Evolutionary conservation across 768 basidiomycete genomes (phyloP).

Genomic region (Chalciporus sphaerocephalus): DNA sequence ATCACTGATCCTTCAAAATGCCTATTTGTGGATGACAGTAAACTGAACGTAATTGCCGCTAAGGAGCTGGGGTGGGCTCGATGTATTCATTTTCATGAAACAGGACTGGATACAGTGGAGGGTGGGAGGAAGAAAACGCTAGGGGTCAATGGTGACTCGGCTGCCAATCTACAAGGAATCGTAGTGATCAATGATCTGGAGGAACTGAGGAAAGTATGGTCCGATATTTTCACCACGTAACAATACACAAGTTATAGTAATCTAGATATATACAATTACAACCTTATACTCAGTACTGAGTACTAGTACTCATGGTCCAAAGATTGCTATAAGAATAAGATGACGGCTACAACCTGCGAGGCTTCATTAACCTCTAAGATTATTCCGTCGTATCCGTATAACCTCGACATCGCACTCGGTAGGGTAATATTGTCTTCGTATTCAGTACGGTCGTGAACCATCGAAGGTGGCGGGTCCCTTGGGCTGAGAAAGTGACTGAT

Average conservation of each 20-base stretch:
- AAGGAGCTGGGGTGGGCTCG: slow-evolving; percentile 62
- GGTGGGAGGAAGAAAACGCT: slow-evolving; percentile 52
- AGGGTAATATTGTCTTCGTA: slow-evolving; percentile 68
- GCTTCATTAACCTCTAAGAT: slow-evolving; percentile 75
- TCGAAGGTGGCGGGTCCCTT: slow-evolving; percentile 69
- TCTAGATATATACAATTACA: slow-evolving; percentile 4
- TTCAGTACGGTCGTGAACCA: slow-evolving; percentile 76
- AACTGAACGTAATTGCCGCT: slow-evolving; percentile 65
- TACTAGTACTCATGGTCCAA: not conserved
- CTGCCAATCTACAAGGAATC: slow-evolving; percentile 42
- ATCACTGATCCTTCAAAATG: slow-evolving; percentile 65
- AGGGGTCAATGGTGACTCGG: slow-evolving; percentile 34
- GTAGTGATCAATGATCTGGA: slow-evolving; percentile 54
- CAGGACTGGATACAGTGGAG: slow-evolving; percentile 58
- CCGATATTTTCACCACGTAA: slow-evolving; percentile 58
- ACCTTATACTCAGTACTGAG: too few species aligned
- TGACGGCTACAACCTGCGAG: slow-evolving; percentile 73
- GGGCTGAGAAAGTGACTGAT: slow-evolving; percentile 76
- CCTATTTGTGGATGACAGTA: slow-evolving; percentile 77
- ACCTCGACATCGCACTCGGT: slow-evolving; percentile 60
- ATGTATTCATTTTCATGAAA: slow-evolving; percentile 74
- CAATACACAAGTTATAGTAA: not conserved
- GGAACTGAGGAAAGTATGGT: slow-evolving; percentile 68
- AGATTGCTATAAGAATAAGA: slow-evolving; percentile 48
- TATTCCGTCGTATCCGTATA: slow-evolving; percentile 78